phyloP scores from a whole-genome alignment of 768 basidiomycete genomes.

The Boletus vermiculosoides region DNA sequence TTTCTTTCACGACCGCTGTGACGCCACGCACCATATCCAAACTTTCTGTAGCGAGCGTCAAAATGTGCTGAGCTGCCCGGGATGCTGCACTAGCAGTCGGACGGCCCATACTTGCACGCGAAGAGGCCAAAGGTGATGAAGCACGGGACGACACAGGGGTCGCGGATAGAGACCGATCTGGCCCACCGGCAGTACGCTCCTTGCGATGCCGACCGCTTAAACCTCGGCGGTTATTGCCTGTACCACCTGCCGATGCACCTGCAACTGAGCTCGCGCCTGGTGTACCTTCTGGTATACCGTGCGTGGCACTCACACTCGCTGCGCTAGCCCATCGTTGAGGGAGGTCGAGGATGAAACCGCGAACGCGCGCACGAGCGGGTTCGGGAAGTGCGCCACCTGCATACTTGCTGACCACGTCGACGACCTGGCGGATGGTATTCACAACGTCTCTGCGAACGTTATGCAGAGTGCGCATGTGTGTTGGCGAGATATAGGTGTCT shows the following conservation, averaged over 20 bases:
- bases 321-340: conserved; percentile 75
- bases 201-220: conserved; percentile 25
- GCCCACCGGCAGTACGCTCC: conserved; percentile 41
- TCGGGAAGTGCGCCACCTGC: conserved; percentile 86
- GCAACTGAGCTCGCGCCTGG: conserved; percentile 38
- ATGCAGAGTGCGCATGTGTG: conserved; percentile 65
- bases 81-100: conserved; percentile 56
- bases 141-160: conserved; percentile 38
- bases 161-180: conserved; percentile 29
- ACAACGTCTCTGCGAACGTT: conserved; percentile 80
- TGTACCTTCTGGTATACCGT: conserved; percentile 27
- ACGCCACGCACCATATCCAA: conserved; percentile 90
- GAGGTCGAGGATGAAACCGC: conserved; percentile 75
- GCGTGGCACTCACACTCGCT: conserved; percentile 24
- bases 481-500: conserved; percentile 40
- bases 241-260: conserved; percentile 29
- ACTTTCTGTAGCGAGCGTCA: conserved; percentile 86
- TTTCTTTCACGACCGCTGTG: conserved; percentile 84
- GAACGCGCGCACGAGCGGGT: conserved; percentile 70
- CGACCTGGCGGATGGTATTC: conserved; percentile 85
- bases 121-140: conserved; percentile 32
- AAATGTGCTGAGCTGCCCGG: conserved; percentile 74
- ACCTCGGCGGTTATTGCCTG: conserved; percentile 18
- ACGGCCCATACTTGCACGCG: conserved; percentile 21
- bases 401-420: conserved; percentile 82